These are phyloP conservation scores for Coccomyxa sp. DNA, from an alignment of 139 green algal species.

Conservation along the genomic window DNA sequence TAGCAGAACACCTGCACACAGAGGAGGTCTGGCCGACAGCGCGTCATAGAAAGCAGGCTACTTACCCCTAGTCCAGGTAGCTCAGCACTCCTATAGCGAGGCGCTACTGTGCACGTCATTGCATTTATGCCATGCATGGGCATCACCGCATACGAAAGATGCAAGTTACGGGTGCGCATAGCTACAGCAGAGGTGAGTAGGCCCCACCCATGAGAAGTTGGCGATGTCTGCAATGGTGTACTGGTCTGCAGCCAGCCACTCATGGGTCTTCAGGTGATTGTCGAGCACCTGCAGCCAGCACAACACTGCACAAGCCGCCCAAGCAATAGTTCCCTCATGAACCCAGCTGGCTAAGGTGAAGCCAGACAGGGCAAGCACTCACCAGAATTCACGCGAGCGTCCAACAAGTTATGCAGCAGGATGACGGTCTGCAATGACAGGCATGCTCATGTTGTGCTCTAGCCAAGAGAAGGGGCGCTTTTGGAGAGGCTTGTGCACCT, in stretches of 20 bases:
- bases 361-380: too few species aligned
- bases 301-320: background rate
- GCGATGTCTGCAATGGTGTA: constrained; percentile 47
- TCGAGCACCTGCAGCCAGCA: constrained; percentile 18
- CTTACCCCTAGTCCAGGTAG: too few species aligned
- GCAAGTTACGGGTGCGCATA: background rate
- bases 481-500: too few species aligned
- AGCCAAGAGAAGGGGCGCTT: too few species aligned
- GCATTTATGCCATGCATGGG: too few species aligned
- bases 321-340: background rate
- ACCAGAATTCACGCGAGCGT: background rate
- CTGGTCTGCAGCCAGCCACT: constrained; percentile 35
- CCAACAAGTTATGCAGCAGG: too few species aligned
- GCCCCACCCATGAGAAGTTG: constrained; percentile 28
- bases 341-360: too few species aligned
- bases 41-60: background rate
- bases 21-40: background rate
- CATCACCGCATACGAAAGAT: background rate
- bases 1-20: background rate
- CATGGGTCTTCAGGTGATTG: constrained; percentile 3
- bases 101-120: too few species aligned
- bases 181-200: constrained; percentile 11
- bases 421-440: too few species aligned
- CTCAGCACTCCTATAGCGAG: too few species aligned
- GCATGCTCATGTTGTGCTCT: too few species aligned